Base-by-base conservation (phyloP, 148 eudicot species). In the Bassia scoparia region DNA sequence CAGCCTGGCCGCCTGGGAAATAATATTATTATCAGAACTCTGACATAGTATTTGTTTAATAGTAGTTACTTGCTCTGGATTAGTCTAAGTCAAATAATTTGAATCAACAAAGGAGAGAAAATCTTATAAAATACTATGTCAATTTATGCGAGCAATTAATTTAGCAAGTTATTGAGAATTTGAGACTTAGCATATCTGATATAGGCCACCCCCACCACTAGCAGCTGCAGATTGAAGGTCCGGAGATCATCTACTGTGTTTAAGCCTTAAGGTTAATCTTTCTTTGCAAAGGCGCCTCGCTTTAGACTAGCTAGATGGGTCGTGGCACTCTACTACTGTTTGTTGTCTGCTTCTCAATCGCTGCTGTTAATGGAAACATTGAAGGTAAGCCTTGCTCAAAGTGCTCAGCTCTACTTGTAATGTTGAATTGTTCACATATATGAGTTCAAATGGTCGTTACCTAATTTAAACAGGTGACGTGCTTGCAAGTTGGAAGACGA, bases 321-420 rank as follows among this genome's bases (percentile, higher is more conserved):
- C 55, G 60, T 68, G 61, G 62, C 16, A 65, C 62, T 70, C 63
- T 83, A 21, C 61, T 44, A 14, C 38, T 79, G 33, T 30, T 74
- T 17, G 27, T 70, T n/a, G 33, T 76, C 50, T 71, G 55, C 61
- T 41, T 77, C 26, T 37, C 73, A 30, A 53, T 77, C 24, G 74
- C 79, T 59, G 61, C 70, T 30, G 83, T 70, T 23, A 54, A 77
- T 52, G 81, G 78, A 66, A 79, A 80, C 66, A 29, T 6, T 35
- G 83, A 83, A 83, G 85, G 81, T 80, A 74, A 6, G 71, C 50
- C 26, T 1, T 20, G 3, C 23, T 49, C 21, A 18, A 49, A 20
- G 24, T 2, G 31, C n/a, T n/a, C n/a, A n/a, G n/a, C 13, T 5
- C 29, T 14, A 15, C 37, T 4, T 27, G 1, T 30, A 58, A 27